Conservation (phyloP, 140 eudicot genomes). For the Oenanthe javanica region DNA sequence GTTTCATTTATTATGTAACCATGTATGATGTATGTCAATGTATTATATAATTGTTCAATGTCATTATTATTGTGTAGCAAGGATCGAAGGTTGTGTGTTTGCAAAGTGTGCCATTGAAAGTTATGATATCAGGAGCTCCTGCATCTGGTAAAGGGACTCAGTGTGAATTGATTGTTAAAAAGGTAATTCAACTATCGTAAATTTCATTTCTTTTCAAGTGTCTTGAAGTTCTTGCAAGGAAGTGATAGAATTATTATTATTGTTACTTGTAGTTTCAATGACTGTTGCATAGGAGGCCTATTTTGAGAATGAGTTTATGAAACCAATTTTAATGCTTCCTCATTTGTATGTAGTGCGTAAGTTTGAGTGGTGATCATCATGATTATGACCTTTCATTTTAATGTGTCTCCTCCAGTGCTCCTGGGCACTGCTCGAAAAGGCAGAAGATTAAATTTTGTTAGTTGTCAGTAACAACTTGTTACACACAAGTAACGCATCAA, state of each 20-base stretch:
- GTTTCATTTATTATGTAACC: background rate
- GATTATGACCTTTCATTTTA: too few relatives aligned
- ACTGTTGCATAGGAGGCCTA: background rate
- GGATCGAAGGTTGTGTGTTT: constrained; percentile 46
- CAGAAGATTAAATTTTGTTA: background rate
- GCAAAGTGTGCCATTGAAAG: constrained; percentile 66
- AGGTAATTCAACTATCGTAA: constrained; percentile 25
- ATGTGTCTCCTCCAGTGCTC: too few relatives aligned
- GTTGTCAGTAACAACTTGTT: background rate
- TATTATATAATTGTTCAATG: too few relatives aligned
- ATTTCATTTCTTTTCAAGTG: background rate
- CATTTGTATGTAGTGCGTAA: too few relatives aligned
- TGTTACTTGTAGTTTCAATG: background rate
- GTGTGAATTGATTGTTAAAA: constrained; percentile 76
- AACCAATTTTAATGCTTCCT: background rate
- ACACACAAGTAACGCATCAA: background rate
- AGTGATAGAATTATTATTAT: background rate
- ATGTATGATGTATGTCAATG: background rate
- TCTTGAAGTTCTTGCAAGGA: background rate
- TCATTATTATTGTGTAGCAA: constrained; percentile 25
- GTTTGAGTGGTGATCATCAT: too few relatives aligned
- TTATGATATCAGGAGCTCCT: constrained; percentile 96
- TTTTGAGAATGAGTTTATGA: background rate
- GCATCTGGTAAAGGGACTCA: constrained; percentile 99
- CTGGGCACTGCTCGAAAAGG: background rate